phyloP scores from a whole-genome alignment of 495 filamentous ascomycete genomes.

The Lasiosphaeria ovina region DNA sequence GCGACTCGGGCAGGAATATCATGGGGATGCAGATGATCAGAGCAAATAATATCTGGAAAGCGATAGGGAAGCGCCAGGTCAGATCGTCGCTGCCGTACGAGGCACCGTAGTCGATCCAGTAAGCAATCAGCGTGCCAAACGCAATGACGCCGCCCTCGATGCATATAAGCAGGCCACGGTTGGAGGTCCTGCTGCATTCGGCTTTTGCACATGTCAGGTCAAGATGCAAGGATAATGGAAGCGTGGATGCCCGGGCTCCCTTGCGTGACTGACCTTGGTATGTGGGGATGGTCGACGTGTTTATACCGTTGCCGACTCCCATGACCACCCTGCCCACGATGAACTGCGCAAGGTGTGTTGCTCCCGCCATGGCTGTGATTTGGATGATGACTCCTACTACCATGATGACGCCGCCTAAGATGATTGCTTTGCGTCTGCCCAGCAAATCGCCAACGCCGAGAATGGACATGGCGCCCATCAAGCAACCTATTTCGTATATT shows the following conservation, averaged over 20 bases:
- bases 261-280: conserved; percentile 61
- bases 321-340: conserved; percentile 72
- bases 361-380: conserved; percentile 48
- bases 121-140: conserved; percentile 73
- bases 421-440: conserved; percentile 58
- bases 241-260: background rate
- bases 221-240: background rate
- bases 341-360: conserved; percentile 59
- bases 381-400: conserved; percentile 72
- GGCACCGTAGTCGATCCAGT: conserved; percentile 81
- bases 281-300: conserved; percentile 74
- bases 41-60: conserved; percentile 76
- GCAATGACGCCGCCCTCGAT: conserved; percentile 80
- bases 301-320: conserved; percentile 75
- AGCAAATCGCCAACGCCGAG: conserved; percentile 65
- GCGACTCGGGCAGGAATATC: conserved; percentile 70
- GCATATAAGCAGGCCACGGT: conserved; percentile 79
- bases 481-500: conserved; percentile 79
- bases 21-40: conserved; percentile 63
- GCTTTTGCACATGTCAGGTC: conserved; percentile 21
- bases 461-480: conserved; percentile 70
- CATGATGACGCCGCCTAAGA: conserved; percentile 66
- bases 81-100: conserved; percentile 64
- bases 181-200: conserved; percentile 70
- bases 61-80: conserved; percentile 79